Evolutionary conservation across 2,329 filamentous ascomycete genomes (phyloP), one percentile per base, ranked within the genome.

Genomic region (Trichoderma guizhouense): DNA sequence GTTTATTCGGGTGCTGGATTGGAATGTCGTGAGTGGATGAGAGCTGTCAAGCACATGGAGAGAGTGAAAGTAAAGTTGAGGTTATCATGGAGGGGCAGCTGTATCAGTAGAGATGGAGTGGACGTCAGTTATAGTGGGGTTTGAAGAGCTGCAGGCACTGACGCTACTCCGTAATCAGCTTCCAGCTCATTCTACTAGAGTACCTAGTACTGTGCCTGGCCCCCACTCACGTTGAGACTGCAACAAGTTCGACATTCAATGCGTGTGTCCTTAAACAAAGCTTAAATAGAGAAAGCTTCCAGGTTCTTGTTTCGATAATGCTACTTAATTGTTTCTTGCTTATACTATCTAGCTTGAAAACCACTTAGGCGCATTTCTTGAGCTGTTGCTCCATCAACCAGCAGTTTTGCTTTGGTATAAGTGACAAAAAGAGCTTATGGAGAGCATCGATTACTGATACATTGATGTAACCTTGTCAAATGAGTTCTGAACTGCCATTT

Each of bases 21-120:
- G 9, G 24, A 34, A 51, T n/a, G 39, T 34, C 43, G 18, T 5
- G 3, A 43, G 11, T 24, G 24, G 58, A 7, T 9, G 60, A 18
- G 43, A 57, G 30, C 24, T 43, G 24, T 7, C 15, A 6, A 39
- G 36, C 36, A 4, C 7, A n/a, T 11, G 21, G 2, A 36, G 15
- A 28, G 14, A 43, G 43, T 47, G 6, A 28, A 9, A 32, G 34
- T 18, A 43, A 26, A 39, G 65, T 58, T 72, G 58, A 66, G 7
- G 55, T 55, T 71, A 57, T 47, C 36, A 53, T 71, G 68, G 71
- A 72, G 71, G 67, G 68, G 68, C 58, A 51, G 61, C 34, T 26
- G 11, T 60, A 7, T 8, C 28, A 58, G 18, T 28, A 18, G 18
- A 58, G 24, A 43, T 18, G 39, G 39, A 39, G 12, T 39, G 36